phyloP scores from a whole-genome alignment of 1,139 yeast genomes.

The Blastobotrys raffinosifermentans region DNA sequence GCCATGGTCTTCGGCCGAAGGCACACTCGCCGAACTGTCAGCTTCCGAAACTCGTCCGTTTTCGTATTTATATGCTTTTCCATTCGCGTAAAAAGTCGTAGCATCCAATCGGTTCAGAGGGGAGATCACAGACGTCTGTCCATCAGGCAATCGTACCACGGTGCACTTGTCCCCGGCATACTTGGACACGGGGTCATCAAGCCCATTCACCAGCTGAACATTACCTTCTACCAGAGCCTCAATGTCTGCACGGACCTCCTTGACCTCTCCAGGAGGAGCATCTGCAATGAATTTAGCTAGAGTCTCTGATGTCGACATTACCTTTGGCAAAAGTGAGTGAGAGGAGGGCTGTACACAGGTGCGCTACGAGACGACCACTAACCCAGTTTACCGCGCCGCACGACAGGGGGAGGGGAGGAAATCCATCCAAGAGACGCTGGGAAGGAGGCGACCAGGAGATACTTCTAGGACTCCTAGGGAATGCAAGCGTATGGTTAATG shows the following conservation, averaged over 20 bases:
- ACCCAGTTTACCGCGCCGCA: too few species aligned
- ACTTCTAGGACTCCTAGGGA: too few species aligned
- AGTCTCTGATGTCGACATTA: constrained; percentile 21
- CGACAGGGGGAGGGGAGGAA: too few species aligned
- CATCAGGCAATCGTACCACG: constrained; percentile 33
- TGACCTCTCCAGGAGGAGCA: constrained; percentile 50
- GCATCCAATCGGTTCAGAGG: constrained; percentile 43
- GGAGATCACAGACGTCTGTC: constrained; percentile 36
- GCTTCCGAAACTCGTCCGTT: constrained; percentile 49
- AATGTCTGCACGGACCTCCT: constrained; percentile 23
- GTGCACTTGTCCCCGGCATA: constrained; percentile 42
- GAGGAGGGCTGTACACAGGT: too few species aligned
- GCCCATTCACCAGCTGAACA: constrained; percentile 24
- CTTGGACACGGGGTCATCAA: constrained; percentile 36
- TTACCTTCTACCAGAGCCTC: constrained; percentile 34
- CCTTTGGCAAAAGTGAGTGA: too few species aligned
- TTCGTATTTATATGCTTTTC: constrained; percentile 57
- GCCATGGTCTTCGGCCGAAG: constrained; percentile 16
- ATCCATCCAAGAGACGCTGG: too few species aligned
- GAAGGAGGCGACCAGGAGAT: too few species aligned
- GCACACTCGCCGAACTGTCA: constrained; percentile 31
- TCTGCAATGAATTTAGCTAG: constrained; percentile 41
- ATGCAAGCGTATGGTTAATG: too few species aligned
- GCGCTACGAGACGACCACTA: too few species aligned
- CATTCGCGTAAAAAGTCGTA: constrained; percentile 38